Conservation (phyloP, 2,329 filamentous ascomycete species). For the Pseudogymnoascus sp. region DNA sequence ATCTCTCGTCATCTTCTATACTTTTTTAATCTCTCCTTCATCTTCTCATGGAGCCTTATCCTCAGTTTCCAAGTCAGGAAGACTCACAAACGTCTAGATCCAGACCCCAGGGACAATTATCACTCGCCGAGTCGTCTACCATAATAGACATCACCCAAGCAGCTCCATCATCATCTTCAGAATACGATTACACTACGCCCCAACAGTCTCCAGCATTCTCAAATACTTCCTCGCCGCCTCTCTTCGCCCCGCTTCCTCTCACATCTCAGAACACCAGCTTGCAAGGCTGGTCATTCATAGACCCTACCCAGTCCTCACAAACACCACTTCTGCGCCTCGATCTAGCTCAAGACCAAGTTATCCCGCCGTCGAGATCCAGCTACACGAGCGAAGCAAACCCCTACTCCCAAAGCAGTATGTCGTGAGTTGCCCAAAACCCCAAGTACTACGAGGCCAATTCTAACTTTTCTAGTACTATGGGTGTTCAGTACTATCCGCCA, state of each 20-base stretch:
- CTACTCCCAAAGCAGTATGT: conserved; percentile 2
- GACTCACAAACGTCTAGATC: conserved; percentile 8
- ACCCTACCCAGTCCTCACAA: not conserved
- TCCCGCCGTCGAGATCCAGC: not conserved
- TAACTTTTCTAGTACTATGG: not conserved
- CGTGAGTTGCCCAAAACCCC: not conserved
- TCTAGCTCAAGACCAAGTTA: not conserved
- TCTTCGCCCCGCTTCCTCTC: not conserved
- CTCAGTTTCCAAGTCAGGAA: conserved; percentile 4
- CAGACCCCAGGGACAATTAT: not conserved
- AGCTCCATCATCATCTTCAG: not conserved
- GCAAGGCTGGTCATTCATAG: conserved; percentile 6
- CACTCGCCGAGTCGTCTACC: not conserved
- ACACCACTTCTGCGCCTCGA: not conserved
- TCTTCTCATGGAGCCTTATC: conserved; percentile 5
- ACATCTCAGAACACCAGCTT: not conserved
- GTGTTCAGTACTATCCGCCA: not conserved
- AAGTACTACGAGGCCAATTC: not conserved
- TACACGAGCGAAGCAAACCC: not conserved
- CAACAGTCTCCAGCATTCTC: conserved; percentile 1
- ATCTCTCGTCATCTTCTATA: conserved; percentile 6
- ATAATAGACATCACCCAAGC: not conserved
- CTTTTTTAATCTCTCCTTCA: not conserved
- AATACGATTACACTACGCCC: not conserved
- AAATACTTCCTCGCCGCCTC: not conserved